Conservation (phyloP, 2,329 filamentous ascomycete species). For the Phaeosphaeria sp. region DNA sequence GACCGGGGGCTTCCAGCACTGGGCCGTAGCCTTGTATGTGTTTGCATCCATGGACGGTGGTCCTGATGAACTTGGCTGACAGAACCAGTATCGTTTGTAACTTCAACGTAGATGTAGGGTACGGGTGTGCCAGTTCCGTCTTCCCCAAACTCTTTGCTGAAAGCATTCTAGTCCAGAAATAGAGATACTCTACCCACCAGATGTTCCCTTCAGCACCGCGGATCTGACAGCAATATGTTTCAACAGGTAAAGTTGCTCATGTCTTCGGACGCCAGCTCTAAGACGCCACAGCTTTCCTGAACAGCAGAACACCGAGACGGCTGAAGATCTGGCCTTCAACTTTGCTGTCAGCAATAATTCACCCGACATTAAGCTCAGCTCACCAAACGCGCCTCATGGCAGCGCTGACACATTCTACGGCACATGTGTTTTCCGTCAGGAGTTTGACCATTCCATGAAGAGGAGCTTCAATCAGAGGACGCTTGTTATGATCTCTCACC, state of each 20-base stretch:
- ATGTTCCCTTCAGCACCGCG: conserved; percentile 43
- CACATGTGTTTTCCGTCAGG: conserved; percentile 50
- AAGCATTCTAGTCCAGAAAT: conserved; percentile 46
- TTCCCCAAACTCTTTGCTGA: conserved; percentile 8
- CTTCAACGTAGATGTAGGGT: conserved; percentile 53
- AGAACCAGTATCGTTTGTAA: conserved; percentile 48
- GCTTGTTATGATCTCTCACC: conserved; percentile 49
- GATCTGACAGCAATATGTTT: conserved; percentile 53
- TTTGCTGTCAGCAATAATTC: conserved; percentile 51
- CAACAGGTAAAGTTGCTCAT: conserved; percentile 40
- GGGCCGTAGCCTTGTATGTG: conserved; percentile 51
- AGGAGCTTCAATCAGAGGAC: conserved; percentile 52
- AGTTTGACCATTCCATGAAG: conserved; percentile 50
- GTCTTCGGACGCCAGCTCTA: conserved; percentile 8
- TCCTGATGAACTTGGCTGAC: not conserved
- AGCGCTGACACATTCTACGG: conserved; percentile 46
- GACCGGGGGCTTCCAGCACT: conserved; percentile 43
- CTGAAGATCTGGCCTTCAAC: conserved; percentile 48
- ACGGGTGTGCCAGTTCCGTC: conserved; percentile 17
- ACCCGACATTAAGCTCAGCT: conserved; percentile 63
- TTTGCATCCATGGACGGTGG: not conserved
- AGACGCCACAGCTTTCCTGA: conserved; percentile 47
- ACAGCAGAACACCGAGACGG: conserved; percentile 50
- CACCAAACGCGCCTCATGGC: conserved; percentile 48
- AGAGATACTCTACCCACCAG: conserved; percentile 50